A percentile compares a stretch with the other conserved stretches of the same genome.
phyloP scores from a whole-genome alignment of 345 rosid species.

The Linum lewisii region DNA sequence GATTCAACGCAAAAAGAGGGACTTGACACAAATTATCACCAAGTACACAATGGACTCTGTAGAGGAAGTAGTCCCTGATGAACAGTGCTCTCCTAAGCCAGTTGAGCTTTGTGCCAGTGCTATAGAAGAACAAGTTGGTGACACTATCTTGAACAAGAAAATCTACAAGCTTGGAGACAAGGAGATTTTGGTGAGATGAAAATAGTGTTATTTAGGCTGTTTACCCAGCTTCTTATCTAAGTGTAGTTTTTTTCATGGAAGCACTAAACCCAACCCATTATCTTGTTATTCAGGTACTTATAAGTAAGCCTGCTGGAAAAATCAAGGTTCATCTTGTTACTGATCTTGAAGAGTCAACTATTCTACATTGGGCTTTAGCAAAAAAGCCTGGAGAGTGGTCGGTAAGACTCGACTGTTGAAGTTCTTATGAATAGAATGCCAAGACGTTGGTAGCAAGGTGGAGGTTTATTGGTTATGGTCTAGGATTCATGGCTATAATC shows the following conservation, averaged over 20 bases:
- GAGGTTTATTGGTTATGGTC: too few relatives aligned
- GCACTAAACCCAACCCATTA: slow-evolving; percentile 6
- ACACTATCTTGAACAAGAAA: slow-evolving; percentile 46
- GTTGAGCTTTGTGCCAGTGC: slow-evolving; percentile 53
- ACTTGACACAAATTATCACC: slow-evolving; percentile 50
- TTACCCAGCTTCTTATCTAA: background rate
- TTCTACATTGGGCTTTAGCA: slow-evolving; percentile 96
- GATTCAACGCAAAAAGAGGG: slow-evolving; percentile 73
- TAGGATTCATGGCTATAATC: too few relatives aligned
- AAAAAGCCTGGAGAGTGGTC: slow-evolving; percentile 74
- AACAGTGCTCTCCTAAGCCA: slow-evolving; percentile 44
- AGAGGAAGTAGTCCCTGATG: slow-evolving; percentile 27
- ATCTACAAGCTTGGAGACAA: slow-evolving; percentile 58
- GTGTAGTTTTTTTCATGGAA: slow-evolving; percentile 3
- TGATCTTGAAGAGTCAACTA: slow-evolving; percentile 56
- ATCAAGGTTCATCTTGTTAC: slow-evolving; percentile 57
- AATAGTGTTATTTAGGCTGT: slow-evolving; percentile 6
- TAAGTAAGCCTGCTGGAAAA: slow-evolving; percentile 55
- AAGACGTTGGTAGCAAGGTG: too few relatives aligned
- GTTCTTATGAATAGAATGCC: too few relatives aligned
- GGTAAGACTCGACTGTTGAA: too few relatives aligned
- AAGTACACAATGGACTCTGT: slow-evolving; percentile 33
- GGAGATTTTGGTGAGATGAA: slow-evolving; percentile 63
- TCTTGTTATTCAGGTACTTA: slow-evolving; percentile 66
- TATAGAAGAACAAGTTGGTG: slow-evolving; percentile 44